Conservation (phyloP, 2,329 filamentous ascomycete species). For the Pseudogymnoascus sp. region DNA sequence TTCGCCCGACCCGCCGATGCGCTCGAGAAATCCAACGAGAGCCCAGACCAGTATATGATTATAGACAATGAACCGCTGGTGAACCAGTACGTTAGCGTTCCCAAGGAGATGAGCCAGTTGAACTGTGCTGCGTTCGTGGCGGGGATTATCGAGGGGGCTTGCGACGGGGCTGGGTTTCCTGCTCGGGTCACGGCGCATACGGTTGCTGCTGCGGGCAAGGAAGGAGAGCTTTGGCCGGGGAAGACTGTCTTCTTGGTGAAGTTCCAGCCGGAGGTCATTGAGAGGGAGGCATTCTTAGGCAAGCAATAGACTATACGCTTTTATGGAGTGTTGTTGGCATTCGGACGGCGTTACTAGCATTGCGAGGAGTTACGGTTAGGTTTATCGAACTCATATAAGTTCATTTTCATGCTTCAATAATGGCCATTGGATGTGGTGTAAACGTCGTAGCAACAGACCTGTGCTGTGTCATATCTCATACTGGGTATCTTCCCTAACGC, state of each 20-base stretch:
- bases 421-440: not conserved
- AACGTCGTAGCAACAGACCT: not conserved
- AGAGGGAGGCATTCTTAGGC: conserved; percentile 71
- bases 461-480: not conserved
- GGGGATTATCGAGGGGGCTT: conserved; percentile 89
- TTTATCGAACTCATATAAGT: not conserved
- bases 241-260: conserved; percentile 94
- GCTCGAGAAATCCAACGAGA: conserved; percentile 77
- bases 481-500: not conserved
- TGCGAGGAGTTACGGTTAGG: conserved; percentile 18
- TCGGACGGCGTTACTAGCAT: conserved; percentile 18
- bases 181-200: conserved; percentile 86
- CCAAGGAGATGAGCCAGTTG: conserved; percentile 89
- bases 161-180: conserved; percentile 84
- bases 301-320: not conserved
- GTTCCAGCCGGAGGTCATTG: conserved; percentile 83
- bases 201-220: conserved; percentile 36
- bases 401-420: conserved; percentile 2
- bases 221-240: conserved; percentile 83
- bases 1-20: conserved; percentile 87
- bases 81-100: conserved; percentile 87
- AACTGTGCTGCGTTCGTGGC: conserved; percentile 96
- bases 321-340: conserved; percentile 3
- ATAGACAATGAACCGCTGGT: conserved; percentile 96
- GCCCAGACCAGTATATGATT: conserved; percentile 97